phyloP scores from a whole-genome alignment of 2,329 filamentous ascomycete genomes.

The Penicillium sp. region DNA sequence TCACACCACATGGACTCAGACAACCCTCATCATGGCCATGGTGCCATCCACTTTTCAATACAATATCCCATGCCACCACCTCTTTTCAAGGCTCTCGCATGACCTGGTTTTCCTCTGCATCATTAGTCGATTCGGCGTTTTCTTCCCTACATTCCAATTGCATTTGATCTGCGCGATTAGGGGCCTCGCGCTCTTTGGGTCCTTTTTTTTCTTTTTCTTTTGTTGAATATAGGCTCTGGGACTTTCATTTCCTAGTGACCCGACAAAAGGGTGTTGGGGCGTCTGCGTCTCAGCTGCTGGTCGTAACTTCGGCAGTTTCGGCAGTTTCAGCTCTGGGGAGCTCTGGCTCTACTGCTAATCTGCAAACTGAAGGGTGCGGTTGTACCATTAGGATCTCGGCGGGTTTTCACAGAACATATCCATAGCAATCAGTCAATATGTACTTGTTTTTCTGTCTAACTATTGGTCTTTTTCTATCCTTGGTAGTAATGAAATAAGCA shows the following conservation, averaged over 20 bases:
- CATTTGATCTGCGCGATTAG: slow-evolving; percentile 1
- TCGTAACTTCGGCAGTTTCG: slow-evolving; percentile 18
- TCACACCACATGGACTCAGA: slow-evolving; percentile 1
- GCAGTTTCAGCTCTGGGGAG: not conserved
- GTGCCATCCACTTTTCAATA: slow-evolving; percentile 7
- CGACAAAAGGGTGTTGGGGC: slow-evolving; percentile 10
- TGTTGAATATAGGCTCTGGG: slow-evolving; percentile 5
- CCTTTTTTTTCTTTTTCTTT: not conserved
- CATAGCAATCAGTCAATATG: slow-evolving; percentile 17
- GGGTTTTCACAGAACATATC: slow-evolving; percentile 19
- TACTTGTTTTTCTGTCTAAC: not conserved
- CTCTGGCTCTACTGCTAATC: slow-evolving; percentile 8
- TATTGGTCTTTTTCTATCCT: not conserved
- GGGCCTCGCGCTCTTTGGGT: not conserved
- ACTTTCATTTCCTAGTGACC: slow-evolving; percentile 3
- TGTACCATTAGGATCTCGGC: slow-evolving; percentile 18
- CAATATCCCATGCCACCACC: slow-evolving; percentile 15
- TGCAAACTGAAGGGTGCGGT: slow-evolving; percentile 7
- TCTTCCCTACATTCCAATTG: slow-evolving; percentile 14
- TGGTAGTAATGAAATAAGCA: not conserved
- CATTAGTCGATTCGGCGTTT: slow-evolving; percentile 26
- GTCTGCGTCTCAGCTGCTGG: slow-evolving; percentile 12
- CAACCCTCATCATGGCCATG: slow-evolving; percentile 7
- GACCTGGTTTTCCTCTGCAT: slow-evolving; percentile 14
- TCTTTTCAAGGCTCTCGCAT: slow-evolving; percentile 7